Evolutionary conservation across 768 basidiomycete species (phyloP).

Genomic region (Leccinum barrowsii): DNA sequence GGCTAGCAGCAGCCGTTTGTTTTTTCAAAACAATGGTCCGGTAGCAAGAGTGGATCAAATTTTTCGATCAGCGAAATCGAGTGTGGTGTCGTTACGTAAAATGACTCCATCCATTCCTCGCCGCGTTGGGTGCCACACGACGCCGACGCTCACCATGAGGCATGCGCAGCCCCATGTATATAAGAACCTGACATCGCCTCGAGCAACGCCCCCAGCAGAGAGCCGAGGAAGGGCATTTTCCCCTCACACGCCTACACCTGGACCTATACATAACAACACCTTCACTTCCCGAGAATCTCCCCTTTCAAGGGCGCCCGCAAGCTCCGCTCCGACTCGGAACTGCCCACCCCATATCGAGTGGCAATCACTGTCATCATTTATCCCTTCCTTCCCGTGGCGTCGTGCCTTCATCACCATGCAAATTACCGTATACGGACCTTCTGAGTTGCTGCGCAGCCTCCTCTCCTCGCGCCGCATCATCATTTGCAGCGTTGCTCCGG

Average conservation of each 20-base stretch:
- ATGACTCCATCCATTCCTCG: conserved; percentile 10
- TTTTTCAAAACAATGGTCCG: not conserved
- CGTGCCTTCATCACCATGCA: conserved; percentile 10
- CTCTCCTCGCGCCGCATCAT: conserved; percentile 14
- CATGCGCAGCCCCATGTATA: conserved; percentile 6
- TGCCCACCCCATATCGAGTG: conserved; percentile 6
- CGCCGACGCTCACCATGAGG: conserved; percentile 17
- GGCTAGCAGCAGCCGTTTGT: not conserved
- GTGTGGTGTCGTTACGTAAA: conserved; percentile 19
- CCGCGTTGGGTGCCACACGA: not conserved
- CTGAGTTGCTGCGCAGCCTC: conserved; percentile 20
- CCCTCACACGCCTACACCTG: conserved; percentile 12
- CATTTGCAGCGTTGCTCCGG: conserved; percentile 20
- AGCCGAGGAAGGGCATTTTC: conserved; percentile 11
- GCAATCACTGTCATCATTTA: conserved; percentile 3
- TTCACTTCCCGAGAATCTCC: conserved; percentile 1
- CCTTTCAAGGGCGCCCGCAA: conserved; percentile 9
- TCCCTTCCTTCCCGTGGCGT: conserved; percentile 14
- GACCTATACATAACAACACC: conserved; percentile 17
- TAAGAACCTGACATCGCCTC: conserved; percentile 20
- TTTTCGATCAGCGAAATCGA: conserved; percentile 17
- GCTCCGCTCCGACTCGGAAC: conserved; percentile 23
- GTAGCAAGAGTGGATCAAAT: conserved; percentile 11
- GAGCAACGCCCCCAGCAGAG: conserved; percentile 10
- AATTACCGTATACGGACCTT: conserved; percentile 11